Evolutionary conservation across 2,329 filamentous ascomycete species (phyloP), one percentile per base, ranked within the genome.

Genomic region (Penicillium sp.): DNA sequence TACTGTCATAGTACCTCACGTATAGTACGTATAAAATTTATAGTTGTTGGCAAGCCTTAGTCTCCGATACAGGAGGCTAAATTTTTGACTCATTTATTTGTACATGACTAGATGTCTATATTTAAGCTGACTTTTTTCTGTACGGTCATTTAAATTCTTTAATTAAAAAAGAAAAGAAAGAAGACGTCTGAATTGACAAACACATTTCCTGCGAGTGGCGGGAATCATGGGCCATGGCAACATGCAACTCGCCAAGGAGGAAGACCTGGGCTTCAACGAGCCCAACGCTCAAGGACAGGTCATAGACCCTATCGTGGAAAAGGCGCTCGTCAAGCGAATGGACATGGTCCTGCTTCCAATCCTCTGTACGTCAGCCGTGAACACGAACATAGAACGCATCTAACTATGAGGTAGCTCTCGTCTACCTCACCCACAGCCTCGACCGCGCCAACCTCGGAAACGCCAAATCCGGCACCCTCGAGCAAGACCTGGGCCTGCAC

Each of bases 381-480:
- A 16, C 33, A 38, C 33, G 5, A 14, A n/a, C 16, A 40, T 16
- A 18, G n/a, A 38, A 9, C 3, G 18, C 12, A 38, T 18, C 24
- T 50, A 35, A 35, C 26, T 30, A 38, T n/a, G n/a, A 38, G 14
- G 3, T 14, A 57, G 55, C 47, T 9, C 28, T 57, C 9, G 43
- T 50, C 24, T 57, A 57, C 23, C 43, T 57, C 24, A 57, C 55
- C n/a, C 43, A 57, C 48, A 57, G 38, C 21, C 48, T 53, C n/a
- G 55, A 53, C 49, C 47, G 55, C 11, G 55, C 49, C 20, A 57
- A 57, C 23, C 52, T 55, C 42, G 43, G 52, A 55, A 60, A 60
- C 28, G 59, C 59, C 35, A 60, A 60, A 52, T 58, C 55, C 6
- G 50, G 49, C 47, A 56, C 48, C 26, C 40, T 61, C n/a, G 54